These are phyloP conservation scores for Trypanosoma mega DNA, from an alignment of 208 protist species.

Conservation along the genomic window DNA sequence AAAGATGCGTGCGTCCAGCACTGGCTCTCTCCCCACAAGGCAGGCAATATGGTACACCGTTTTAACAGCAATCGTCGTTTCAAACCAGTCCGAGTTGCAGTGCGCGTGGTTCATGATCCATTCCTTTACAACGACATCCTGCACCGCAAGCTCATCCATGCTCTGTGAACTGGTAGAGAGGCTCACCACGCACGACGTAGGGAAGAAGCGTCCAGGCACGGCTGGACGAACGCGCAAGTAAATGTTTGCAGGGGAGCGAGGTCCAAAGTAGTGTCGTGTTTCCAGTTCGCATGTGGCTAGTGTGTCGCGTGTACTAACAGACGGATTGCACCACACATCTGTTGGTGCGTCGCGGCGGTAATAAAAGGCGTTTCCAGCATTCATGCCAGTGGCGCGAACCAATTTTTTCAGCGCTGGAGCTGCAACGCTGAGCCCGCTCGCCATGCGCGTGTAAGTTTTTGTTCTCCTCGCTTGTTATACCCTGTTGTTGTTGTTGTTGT, in stretches of 20 bases:
- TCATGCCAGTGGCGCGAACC: conserved; percentile 23
- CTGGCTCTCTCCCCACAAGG: conserved; percentile 29
- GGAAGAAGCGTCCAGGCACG: conserved; percentile 37
- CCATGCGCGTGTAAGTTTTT: not conserved
- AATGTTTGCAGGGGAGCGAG: conserved; percentile 32
- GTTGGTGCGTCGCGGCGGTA: not conserved
- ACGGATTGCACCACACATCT: conserved; percentile 43
- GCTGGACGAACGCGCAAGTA: conserved; percentile 33
- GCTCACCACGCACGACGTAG: conserved; percentile 50
- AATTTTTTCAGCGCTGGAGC: conserved; percentile 17
- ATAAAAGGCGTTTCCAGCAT: conserved; percentile 22
- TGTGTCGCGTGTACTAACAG: conserved; percentile 38
- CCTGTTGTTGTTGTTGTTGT: not conserved
- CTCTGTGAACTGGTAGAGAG: conserved; percentile 49
- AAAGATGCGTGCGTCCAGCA: conserved; percentile 36
- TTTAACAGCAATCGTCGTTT: conserved; percentile 40
- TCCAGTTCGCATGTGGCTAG: conserved; percentile 50
- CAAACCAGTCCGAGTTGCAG: conserved; percentile 1
- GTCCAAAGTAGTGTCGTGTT: conserved; percentile 33
- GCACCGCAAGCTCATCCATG: conserved; percentile 39
- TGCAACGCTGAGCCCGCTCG: not conserved
- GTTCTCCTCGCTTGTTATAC: not conserved
- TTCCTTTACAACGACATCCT: conserved; percentile 50
- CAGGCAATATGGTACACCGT: conserved; percentile 54
- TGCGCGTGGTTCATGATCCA: conserved; percentile 27